Base-by-base conservation (phyloP, 1,284 basidiomycete genomes). In the Veloboletus limbatus region DNA sequence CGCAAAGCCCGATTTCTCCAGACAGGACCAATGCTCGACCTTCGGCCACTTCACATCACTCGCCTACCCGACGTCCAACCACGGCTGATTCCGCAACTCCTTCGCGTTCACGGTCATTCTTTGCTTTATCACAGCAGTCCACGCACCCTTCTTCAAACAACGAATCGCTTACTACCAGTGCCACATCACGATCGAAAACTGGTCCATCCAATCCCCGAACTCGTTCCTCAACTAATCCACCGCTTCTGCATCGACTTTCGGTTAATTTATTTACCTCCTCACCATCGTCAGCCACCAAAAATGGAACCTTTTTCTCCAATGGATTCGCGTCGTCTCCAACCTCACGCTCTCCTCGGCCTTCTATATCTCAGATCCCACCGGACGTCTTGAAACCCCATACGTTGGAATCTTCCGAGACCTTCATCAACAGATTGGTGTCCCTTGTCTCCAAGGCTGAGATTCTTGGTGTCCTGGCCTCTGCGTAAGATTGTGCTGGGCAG, bases 371-470 rank as follows among this genome's bases (percentile, higher is more conserved):
- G 47, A 65, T 69, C 14, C 62, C 75, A 4, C 54, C 69, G 1
- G 70, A 73, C 42, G 68, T 78, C 39, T 74, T 81, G 10, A 77
- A 72, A 56, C 81, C 83, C 2, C 69, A 68, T 40, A 70, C 75
- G 17, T 79, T 77, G 32, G 91, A 95, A 64, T 78, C 81, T 14
- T 81, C 88, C 2, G 82, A 82, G 51, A 62, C 68, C 1, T 96
- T 89, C 68, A 65, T 95, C 26, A 60, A 68, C 8, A 75, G 90
- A 45, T 67, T 96, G 22, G 65, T 75, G 28, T 69, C 74, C 14
- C 75, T 76, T 25, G 79, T 93, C 11, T 81, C 76, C 54, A 88
- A 88, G 58, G 77, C 81, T 2, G 92, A 95, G 58, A 74, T 95
- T 37, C 85, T 86, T 0, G 76, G 77, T 33, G 76, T 92, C 16